These are phyloP conservation scores for Pelargonium myrrhifolium DNA, from an alignment of 441 rosid species.

Conservation along the genomic window DNA sequence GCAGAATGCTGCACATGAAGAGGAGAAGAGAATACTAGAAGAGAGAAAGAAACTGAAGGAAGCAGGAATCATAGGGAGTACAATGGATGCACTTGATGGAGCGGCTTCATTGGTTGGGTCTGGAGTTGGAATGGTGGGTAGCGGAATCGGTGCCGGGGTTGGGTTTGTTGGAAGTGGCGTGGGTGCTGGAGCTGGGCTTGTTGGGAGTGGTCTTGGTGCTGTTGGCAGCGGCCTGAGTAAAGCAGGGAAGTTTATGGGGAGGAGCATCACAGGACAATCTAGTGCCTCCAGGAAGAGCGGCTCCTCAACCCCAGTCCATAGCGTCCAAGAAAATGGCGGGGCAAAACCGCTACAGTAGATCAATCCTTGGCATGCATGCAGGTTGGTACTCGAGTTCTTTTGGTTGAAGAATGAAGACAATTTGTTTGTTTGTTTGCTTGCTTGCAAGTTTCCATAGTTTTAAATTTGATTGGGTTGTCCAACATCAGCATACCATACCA, in stretches of 20 bases:
- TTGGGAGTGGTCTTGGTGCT: constrained; percentile 59
- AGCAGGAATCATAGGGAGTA: constrained; percentile 86
- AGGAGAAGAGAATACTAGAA: constrained; percentile 73
- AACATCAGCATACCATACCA: no score
- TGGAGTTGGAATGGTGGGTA: constrained; percentile 43
- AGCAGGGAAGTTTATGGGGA: constrained; percentile 88
- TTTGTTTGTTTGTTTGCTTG: no score
- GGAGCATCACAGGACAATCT: constrained; percentile 73
- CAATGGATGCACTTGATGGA: constrained; percentile 73
- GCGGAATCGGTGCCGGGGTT: constrained; percentile 49
- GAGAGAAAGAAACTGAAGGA: constrained; percentile 83
- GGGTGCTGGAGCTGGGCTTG: constrained; percentile 62
- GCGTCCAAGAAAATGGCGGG: constrained; percentile 50
- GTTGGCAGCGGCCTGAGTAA: constrained; percentile 70
- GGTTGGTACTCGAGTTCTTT: no score
- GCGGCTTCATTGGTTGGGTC: constrained; percentile 52
- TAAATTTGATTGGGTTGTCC: no score
- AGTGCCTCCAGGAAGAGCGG: constrained; percentile 49
- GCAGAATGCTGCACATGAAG: constrained; percentile 71
- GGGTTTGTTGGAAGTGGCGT: constrained; percentile 59
- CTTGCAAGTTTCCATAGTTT: no score
- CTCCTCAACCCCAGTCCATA: constrained; percentile 52
- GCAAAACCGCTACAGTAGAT: constrained; percentile 34
- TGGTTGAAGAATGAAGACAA: no score
- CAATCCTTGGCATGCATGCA: not conserved